Base-by-base conservation (phyloP, 805 yeast genomes). In the Millerozyma acaciae region DNA sequence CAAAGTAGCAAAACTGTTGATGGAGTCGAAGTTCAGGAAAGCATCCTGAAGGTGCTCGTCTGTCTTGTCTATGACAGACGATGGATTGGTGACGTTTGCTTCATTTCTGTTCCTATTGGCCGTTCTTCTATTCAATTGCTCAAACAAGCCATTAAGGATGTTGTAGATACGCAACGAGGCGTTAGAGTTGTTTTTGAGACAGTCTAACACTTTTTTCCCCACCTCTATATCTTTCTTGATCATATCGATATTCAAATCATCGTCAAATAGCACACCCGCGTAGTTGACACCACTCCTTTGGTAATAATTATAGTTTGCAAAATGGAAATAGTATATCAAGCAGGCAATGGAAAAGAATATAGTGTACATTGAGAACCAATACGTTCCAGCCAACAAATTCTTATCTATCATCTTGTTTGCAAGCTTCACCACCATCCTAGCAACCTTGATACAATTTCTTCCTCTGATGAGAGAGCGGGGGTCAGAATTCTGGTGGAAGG, bases 311-410 rank as follows among this genome's bases (percentile, higher is more conserved):
- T 44, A 44, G 42, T 57, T 57, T 8, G 70, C 70, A 52, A 61
- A 65, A 55, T 84, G 90, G 36, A 76, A 82, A 52, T 87, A 86
- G 49, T 81, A 85, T 12, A 85, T 83, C 46, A 87, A 65, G 50
- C 95, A 84, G 1, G 95, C 94, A 39, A 87, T 87, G 2, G 94
- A 80, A 59, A 85, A 86, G 54, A 87, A 88, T 4, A 88, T 81
- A 0, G 96, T 85, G 55, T 88, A 88, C 50, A 84, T 83, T 5
- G 93, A 79, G 51, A 86, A 88, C 95, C 96, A 87, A 51, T 88
- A 89, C 2, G 93, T 84, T 1, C 95, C 95, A 43, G 80, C 76
- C 24, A 88, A 62, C 55, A 85, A 68, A 37, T 80, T 70, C 41
- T 78, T 76, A 43, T 75, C 72, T 40, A 83, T 78, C 87, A 88